phyloP scores from a whole-genome alignment of 768 basidiomycete species.

The Trametes gibbosa region DNA sequence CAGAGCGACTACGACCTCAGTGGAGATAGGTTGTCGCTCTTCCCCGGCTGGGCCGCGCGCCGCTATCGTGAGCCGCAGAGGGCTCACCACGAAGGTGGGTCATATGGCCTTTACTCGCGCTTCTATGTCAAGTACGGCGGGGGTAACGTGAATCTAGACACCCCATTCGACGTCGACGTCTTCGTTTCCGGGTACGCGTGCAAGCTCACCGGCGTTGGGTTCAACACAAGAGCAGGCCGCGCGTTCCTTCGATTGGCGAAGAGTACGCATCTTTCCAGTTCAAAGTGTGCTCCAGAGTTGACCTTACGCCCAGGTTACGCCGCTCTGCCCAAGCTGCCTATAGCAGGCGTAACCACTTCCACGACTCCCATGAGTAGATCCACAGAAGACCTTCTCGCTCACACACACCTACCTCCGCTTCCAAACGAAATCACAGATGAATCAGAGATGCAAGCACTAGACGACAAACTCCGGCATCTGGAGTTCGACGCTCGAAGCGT shows the following conservation, averaged over 20 bases:
- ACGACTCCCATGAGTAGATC: slow-evolving; percentile 27
- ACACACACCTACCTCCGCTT: slow-evolving; percentile 50
- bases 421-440: slow-evolving; percentile 62
- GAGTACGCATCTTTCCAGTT: slow-evolving; percentile 39
- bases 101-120: not conserved
- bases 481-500: slow-evolving; percentile 26
- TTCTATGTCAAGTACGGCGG: not conserved
- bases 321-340: slow-evolving; percentile 54
- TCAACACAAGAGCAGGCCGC: slow-evolving; percentile 68
- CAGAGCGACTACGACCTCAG: slow-evolving; percentile 25
- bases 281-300: not conserved
- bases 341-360: slow-evolving; percentile 17
- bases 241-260: slow-evolving; percentile 78
- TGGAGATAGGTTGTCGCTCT: slow-evolving; percentile 53
- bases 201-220: slow-evolving; percentile 53
- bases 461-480: slow-evolving; percentile 45
- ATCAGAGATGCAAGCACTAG: slow-evolving; percentile 53
- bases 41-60: slow-evolving; percentile 80
- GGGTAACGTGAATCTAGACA: slow-evolving; percentile 30
- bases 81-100: slow-evolving; percentile 13
- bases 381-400: slow-evolving; percentile 48
- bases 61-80: slow-evolving; percentile 34
- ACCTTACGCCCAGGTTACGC: slow-evolving; percentile 56
- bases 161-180: slow-evolving; percentile 65
- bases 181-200: slow-evolving; percentile 78